These are phyloP conservation scores for Cladosporium sp. DNA, from an alignment of 2,329 filamentous ascomycete genomes.

Conservation along the genomic window DNA sequence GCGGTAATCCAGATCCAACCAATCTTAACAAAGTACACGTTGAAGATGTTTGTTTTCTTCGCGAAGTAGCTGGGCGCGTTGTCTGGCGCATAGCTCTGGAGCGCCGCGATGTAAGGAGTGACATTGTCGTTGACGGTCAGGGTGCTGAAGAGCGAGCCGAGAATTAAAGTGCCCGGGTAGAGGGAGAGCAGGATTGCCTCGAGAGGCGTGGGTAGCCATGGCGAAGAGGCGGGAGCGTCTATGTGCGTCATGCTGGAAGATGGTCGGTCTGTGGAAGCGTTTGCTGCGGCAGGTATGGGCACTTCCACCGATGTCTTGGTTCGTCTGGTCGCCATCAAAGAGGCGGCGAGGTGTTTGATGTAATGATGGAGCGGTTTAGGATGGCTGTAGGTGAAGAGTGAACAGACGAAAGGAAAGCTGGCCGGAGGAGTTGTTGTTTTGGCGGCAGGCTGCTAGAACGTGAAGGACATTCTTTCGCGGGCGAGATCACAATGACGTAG, in stretches of 20 bases:
- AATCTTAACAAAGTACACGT: constrained; percentile 88
- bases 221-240: constrained; percentile 39
- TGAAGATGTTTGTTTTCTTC: constrained; percentile 89
- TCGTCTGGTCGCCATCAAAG: constrained; percentile 21
- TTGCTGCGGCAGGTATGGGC: constrained; percentile 23
- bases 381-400: neutral
- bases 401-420: neutral
- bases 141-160: constrained; percentile 78
- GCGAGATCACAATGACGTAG: constrained; percentile 4
- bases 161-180: constrained; percentile 75
- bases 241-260: constrained; percentile 17
- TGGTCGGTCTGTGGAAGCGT: constrained; percentile 17
- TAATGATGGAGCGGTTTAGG: neutral
- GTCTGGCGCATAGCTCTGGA: constrained; percentile 62
- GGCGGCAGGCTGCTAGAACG: neutral
- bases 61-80: constrained; percentile 84
- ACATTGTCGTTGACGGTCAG: constrained; percentile 60
- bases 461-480: constrained; percentile 7
- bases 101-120: constrained; percentile 58
- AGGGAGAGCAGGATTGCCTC: constrained; percentile 65
- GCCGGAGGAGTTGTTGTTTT: neutral
- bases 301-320: constrained; percentile 27
- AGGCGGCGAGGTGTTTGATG: neutral
- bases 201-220: constrained; percentile 68
- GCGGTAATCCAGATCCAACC: constrained; percentile 90